Percentiles rank a stretch among this genome's conserved stretches.
phyloP scores from a whole-genome alignment of 2,329 filamentous ascomycete species.

The Ophiocordyceps polyrhachis-furcata region DNA sequence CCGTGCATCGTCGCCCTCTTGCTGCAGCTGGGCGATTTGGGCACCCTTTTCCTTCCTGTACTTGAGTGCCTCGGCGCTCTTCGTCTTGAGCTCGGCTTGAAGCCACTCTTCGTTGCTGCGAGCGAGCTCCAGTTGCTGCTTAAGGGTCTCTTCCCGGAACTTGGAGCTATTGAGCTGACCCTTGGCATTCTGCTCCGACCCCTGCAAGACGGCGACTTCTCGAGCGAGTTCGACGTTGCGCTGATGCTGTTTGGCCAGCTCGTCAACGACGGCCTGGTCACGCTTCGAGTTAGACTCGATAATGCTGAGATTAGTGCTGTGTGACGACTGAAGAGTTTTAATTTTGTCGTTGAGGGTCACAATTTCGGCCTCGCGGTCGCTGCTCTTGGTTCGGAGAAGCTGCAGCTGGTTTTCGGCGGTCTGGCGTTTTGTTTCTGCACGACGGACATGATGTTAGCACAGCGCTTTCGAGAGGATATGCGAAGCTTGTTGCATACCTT shows the following conservation, averaged over 20 bases:
- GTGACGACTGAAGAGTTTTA: slow-evolving; percentile 71
- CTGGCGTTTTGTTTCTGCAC: slow-evolving; percentile 54
- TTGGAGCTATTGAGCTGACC: slow-evolving; percentile 64
- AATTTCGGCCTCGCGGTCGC: slow-evolving; percentile 55
- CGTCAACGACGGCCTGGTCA: slow-evolving; percentile 69
- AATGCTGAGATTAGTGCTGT: slow-evolving; percentile 73
- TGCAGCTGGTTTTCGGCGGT: slow-evolving; percentile 68
- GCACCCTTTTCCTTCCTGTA: slow-evolving; percentile 90
- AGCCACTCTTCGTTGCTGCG: slow-evolving; percentile 89
- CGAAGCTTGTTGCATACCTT: slow-evolving; percentile 38
- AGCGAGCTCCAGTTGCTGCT: slow-evolving; percentile 77
- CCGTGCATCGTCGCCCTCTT: slow-evolving; percentile 68
- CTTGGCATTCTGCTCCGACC: slow-evolving; percentile 65
- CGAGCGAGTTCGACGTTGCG: slow-evolving; percentile 71
- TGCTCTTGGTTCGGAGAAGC: slow-evolving; percentile 53
- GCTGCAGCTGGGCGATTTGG: slow-evolving; percentile 72
- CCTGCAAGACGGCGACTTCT: slow-evolving; percentile 65
- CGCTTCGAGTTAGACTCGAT: slow-evolving; percentile 79
- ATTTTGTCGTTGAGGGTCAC: slow-evolving; percentile 68
- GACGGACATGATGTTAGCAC: not conserved
- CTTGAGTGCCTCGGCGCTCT: slow-evolving; percentile 69
- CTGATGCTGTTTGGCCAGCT: slow-evolving; percentile 74
- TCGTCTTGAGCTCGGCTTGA: slow-evolving; percentile 78
- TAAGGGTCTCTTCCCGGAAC: slow-evolving; percentile 75
- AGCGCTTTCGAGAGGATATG: too few species aligned